A percentile compares a stretch with the other conserved stretches of the same genome.
These are phyloP conservation scores for Mariannaea sp. DNA, from an alignment of 2,329 filamentous ascomycete species.

Conservation along the genomic window DNA sequence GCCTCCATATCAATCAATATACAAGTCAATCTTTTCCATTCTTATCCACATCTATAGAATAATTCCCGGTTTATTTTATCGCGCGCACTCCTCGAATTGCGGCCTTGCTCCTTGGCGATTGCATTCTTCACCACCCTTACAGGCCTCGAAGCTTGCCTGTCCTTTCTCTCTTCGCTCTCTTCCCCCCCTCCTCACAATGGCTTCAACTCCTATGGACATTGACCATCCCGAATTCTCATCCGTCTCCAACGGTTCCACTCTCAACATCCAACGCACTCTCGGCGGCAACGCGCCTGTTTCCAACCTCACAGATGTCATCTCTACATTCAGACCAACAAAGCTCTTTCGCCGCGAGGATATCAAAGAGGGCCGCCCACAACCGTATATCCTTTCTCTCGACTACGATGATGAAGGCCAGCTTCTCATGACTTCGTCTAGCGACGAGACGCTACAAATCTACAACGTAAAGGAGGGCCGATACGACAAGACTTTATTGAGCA, in stretches of 20 bases:
- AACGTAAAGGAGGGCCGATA: constrained; percentile 89
- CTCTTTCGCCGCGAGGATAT: constrained; percentile 66
- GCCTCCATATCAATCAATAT: too few relatives aligned
- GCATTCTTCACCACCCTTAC: not conserved
- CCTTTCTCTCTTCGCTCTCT: not conserved
- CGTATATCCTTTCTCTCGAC: constrained; percentile 61
- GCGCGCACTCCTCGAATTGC: not conserved
- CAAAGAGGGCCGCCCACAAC: constrained; percentile 52
- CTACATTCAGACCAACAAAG: constrained; percentile 78
- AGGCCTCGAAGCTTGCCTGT: not conserved
- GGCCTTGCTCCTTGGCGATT: too few relatives aligned
- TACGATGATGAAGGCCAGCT: constrained; percentile 96
- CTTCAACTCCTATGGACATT: constrained; percentile 62
- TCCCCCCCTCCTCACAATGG: constrained; percentile 44
- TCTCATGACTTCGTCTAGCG: constrained; percentile 86
- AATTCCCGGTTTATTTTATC: not conserved
- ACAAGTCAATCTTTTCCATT: too few relatives aligned
- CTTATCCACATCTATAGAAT: too few relatives aligned
- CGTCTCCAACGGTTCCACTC: constrained; percentile 47
- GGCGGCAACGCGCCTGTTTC: constrained; percentile 55
- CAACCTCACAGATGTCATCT: constrained; percentile 78
- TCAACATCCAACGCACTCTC: constrained; percentile 57
- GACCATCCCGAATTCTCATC: constrained; percentile 51
- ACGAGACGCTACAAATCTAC: constrained; percentile 95
- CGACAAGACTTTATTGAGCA: constrained; percentile 87